Percentiles rank a stretch among this genome's conserved stretches.
Evolutionary conservation across 768 basidiomycete genomes (phyloP).

Genomic region (Daedalea quercina): DNA sequence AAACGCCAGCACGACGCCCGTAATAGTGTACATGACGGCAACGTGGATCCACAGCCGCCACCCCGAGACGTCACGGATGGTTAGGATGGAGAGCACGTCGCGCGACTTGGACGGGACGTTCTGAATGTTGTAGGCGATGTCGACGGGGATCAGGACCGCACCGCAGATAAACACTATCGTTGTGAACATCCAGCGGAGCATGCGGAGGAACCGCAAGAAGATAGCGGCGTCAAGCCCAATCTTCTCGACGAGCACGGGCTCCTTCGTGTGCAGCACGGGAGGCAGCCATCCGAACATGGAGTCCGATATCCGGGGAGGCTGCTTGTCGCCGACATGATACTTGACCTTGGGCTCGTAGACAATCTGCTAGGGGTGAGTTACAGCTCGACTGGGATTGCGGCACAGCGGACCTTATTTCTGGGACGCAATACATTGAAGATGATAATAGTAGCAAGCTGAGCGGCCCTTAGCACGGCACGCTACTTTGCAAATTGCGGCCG

Average conservation of each 20-base stretch:
- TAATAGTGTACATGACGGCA: conserved; percentile 76
- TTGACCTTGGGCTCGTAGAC: conserved; percentile 94
- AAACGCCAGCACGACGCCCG: conserved; percentile 60
- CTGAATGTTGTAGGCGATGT: conserved; percentile 76
- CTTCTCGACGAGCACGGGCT: conserved; percentile 84
- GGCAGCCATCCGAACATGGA: conserved; percentile 87
- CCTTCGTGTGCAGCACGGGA: conserved; percentile 75
- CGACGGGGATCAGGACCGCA: conserved; percentile 77
- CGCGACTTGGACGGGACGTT: conserved; percentile 44
- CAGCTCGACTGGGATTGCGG: background rate
- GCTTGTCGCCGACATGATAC: conserved; percentile 73
- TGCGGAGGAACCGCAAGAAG: conserved; percentile 86
- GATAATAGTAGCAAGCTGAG: conserved; percentile 57
- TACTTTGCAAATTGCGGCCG: background rate
- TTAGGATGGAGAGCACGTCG: conserved; percentile 72
- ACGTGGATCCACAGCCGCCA: conserved; percentile 80
- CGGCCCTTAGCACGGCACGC: conserved; percentile 3
- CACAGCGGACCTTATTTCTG: conserved; percentile 64
- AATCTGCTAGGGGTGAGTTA: conserved; percentile 38
- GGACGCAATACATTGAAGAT: conserved; percentile 85
- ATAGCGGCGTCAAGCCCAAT: conserved; percentile 90
- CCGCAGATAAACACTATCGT: conserved; percentile 59
- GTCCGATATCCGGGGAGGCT: conserved; percentile 75
- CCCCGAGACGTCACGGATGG: conserved; percentile 73
- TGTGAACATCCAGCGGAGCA: conserved; percentile 71